Evolutionary conservation across 2,329 filamentous ascomycete genomes (phyloP).

Genomic region (Leptographium radiaticola): DNA sequence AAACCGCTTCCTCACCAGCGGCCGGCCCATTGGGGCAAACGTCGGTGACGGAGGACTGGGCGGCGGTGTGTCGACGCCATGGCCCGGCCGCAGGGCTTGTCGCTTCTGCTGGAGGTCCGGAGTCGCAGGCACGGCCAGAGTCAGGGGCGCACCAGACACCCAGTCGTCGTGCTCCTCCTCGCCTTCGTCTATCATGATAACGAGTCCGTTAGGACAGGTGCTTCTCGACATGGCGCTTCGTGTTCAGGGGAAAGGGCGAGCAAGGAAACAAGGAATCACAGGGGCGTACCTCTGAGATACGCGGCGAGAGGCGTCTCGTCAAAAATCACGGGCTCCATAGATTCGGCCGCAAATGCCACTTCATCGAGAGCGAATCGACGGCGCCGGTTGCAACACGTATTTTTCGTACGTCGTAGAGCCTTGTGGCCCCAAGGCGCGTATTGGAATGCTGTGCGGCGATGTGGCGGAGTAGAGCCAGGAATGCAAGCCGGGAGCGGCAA

Average conservation of each 20-base stretch:
- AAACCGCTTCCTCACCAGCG: slow-evolving; percentile 39
- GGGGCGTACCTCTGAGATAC: slow-evolving; percentile 67
- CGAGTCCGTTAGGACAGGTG: slow-evolving; percentile 7
- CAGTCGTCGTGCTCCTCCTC: slow-evolving; percentile 34
- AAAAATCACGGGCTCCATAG: slow-evolving; percentile 80
- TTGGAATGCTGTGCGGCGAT: neutral
- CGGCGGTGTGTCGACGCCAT: slow-evolving; percentile 27
- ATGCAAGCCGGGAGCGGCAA: neutral
- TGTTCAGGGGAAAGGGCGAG: neutral
- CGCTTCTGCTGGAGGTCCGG: slow-evolving; percentile 5
- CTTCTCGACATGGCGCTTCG: neutral
- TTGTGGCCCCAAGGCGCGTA: no score
- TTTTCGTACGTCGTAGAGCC: no score
- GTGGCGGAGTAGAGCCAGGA: neutral
- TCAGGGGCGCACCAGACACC: slow-evolving; percentile 22
- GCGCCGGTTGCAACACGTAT: no score
- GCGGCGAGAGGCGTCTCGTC: slow-evolving; percentile 79
- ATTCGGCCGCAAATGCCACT: neutral
- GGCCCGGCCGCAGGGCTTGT: neutral
- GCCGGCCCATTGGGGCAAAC: slow-evolving; percentile 45
- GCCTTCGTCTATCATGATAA: slow-evolving; percentile 29
- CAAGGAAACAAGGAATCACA: neutral
- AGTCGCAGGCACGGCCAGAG: slow-evolving; percentile 4
- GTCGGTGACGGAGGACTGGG: slow-evolving; percentile 30
- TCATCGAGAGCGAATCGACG: neutral